phyloP scores from a whole-genome alignment of 148 eudicot genomes.

The Arbutus unedo region DNA sequence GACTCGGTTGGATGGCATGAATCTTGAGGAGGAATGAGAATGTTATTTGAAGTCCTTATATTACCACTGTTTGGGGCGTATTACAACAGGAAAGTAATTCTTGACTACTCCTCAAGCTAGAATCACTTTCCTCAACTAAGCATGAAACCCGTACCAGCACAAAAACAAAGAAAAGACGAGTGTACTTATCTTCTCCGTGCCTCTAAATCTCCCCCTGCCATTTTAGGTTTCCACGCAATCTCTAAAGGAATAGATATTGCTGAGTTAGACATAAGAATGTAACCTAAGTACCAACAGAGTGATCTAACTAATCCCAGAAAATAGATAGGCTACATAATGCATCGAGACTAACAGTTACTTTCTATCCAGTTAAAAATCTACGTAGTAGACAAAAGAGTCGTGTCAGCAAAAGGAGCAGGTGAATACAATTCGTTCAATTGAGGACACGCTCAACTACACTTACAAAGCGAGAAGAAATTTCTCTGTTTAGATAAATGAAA shows the following conservation, averaged over 20 bases:
- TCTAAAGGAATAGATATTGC: neutral
- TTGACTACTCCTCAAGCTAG: neutral
- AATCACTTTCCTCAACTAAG: neutral
- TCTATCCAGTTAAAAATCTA: neutral
- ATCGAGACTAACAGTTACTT: neutral
- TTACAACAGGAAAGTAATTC: neutral
- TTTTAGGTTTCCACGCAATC: too few species aligned
- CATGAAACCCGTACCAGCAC: neutral
- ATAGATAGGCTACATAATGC: neutral
- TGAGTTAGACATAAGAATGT: neutral
- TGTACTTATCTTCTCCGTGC: neutral
- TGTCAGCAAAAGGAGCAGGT: neutral
- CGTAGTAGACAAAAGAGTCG: neutral
- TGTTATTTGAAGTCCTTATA: neutral
- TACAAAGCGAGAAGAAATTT: constrained; percentile 77
- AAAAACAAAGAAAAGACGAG: neutral
- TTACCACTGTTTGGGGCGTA: neutral
- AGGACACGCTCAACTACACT: constrained; percentile 31
- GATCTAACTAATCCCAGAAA: neutral
- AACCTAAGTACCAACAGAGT: neutral
- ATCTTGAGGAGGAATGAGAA: neutral
- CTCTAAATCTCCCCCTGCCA: neutral
- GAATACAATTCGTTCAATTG: neutral
- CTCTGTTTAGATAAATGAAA: constrained; percentile 72
- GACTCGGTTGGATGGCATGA: neutral